Percentiles rank a stretch among this genome's conserved stretches.
Conservation (phyloP, 2,329 filamentous ascomycete species). For the Nemania abortiva region DNA sequence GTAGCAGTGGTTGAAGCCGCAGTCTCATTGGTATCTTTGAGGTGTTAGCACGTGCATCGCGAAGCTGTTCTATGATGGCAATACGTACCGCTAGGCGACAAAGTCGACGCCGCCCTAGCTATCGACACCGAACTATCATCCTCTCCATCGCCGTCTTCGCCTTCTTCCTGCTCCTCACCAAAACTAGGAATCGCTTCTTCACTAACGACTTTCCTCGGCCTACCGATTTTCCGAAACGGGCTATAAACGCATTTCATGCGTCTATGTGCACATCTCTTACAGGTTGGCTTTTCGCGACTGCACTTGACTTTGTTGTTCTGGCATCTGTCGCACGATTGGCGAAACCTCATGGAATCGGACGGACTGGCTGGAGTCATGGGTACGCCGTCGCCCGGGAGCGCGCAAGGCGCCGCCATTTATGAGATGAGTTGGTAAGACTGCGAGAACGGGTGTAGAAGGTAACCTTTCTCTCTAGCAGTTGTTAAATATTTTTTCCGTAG, state of each 20-base stretch:
- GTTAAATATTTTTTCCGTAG: not conserved
- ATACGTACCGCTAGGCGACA: slow-evolving; percentile 1
- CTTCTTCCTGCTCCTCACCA: not conserved
- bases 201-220: slow-evolving; percentile 16
- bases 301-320: slow-evolving; percentile 33
- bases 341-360: not conserved
- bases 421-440: not conserved
- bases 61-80: not conserved
- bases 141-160: not conserved
- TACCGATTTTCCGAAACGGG: slow-evolving; percentile 17
- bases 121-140: not conserved
- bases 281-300: slow-evolving; percentile 36
- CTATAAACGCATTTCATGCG: slow-evolving; percentile 29
- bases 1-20: not conserved
- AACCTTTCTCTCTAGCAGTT: not conserved
- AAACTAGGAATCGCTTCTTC: not conserved
- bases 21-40: not conserved
- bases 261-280: slow-evolving; percentile 32
- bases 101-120: not conserved
- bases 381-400: not conserved
- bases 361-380: not conserved
- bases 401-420: not conserved
- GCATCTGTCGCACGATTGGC: slow-evolving; percentile 35
- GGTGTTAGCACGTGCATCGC: not conserved
- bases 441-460: not conserved